Evolutionary conservation across 805 yeast species (phyloP), one percentile per base, ranked within the genome.

Genomic region (Brettanomyces custersianus): DNA sequence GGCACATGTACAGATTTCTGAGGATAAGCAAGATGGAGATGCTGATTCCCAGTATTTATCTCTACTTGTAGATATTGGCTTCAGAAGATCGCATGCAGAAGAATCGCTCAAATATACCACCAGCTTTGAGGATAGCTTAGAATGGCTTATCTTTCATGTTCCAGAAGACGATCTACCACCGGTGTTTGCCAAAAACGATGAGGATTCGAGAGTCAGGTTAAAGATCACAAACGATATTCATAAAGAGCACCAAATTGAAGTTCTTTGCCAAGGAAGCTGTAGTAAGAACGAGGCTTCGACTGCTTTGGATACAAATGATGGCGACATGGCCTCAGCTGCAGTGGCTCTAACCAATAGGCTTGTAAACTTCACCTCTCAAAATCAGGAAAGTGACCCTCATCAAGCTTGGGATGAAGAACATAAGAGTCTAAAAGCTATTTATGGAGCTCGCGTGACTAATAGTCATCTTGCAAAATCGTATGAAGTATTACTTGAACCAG

Each of bases 91-190:
- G 1, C 96, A 88, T 51, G 72, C 80, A 1, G 57, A 61, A 2
- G 97, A 90, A 49, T 77, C 96, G 0, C 58, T 84, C 32, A 59
- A 63, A 20, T 83, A 83, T 49, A 63, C 78, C 0, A 43, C 51
- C 4, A 47, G 68, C 1, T 66, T 74, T 37, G 64, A 69, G 2
- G 74, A 69, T 18, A 67, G 80, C 0, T 55, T 82, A 29, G 84
- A 79, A 41, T 82, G 92, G 90, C 67, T 90, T 15, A 59, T 90
- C 9, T 78, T 88, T 45, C 92, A 90, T 49, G 73, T 90, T 3
- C 97, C 97, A 0, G 96, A 92, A 43, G 97, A 88, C 51, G 98
- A 90, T 49, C 62, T 90, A 22, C 98, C 98, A 0, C 45, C 59
- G 0, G 62, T 66, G 32, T 82, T 82, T 48, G 66, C 69, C 13